Evolutionary conservation across 768 basidiomycete species (phyloP), one percentile per base, ranked within the genome.

Genomic region (Agrocybe praecox): DNA sequence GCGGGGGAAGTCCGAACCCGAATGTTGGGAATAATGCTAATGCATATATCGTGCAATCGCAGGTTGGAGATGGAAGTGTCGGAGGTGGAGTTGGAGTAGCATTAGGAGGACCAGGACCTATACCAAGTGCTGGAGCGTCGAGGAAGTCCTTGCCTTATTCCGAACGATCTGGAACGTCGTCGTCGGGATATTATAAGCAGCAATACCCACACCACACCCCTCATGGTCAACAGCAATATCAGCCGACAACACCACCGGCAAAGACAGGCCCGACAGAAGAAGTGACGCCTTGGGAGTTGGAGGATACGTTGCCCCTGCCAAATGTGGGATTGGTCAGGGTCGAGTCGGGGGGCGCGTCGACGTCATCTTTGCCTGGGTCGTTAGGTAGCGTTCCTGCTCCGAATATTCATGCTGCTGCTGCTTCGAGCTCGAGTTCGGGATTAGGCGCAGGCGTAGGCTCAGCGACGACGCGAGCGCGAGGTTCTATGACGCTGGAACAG

Each of bases 191-290:
- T 29, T 29, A 29, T 9, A 29, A 29, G 26, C 26, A 29, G 26
- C 26, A 29, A n/a, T 15, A 34, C 15, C 8, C 33, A 34, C 33
- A 34, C 8, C 33, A 15, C 33, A 34, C 8, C 8, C 15, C 8
- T 7, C 8, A 45, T 9, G 44, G 44, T 22, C 11, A 26, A n/a
- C 29, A 19, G 23, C 24, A 29, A 50, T 14, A 40, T 14, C n/a
- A n/a, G 5, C 36, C 36, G 15, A 46, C 45, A 46, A n/a, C 49
- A 51, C 12, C 36, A 42, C 36, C 26, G 26, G 45, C 43, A 15
- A 48, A 42, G 29, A 68, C 72, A 46, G 75, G 72, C 5, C 63
- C 71, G 15, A 57, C 69, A 55, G 72, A 75, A 53, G 74, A 76
- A 33, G 74, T 76, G 43, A 74, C 73, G n/a, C 57, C 57, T 49